Base-by-base conservation (phyloP, 805 yeast species). In the Nakazawaea laoshanensis region DNA sequence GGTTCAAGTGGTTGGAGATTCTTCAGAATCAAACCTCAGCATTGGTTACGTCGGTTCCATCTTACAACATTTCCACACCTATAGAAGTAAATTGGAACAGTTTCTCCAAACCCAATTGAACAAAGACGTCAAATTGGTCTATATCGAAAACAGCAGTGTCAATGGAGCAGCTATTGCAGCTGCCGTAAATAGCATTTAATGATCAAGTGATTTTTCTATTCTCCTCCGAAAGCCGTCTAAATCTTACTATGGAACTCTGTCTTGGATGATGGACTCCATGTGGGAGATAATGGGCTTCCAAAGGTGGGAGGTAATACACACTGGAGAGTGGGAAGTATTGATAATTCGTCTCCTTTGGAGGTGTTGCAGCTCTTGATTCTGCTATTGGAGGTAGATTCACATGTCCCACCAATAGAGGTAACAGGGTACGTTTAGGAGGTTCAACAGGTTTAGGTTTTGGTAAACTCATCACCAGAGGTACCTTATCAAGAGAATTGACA, bases 81-180 rank as follows among this genome's bases (percentile, higher is more conserved):
- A 67, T 43, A 48, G 72, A 33, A 37, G 36, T 32, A 41, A 54
- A 42, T 55, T 57, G 16, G 45, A 48, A 22, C 44, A 55, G 41
- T 16, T 30, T n/a, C 27, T 50, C 12, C 38, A 37, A 2, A 6
- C 12, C 5, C 26, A 28, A 13, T 29, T 22, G 17, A 43, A 48
- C 8, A 51, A 55, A 6, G 34, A 39, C n/a, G 54, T 70, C 11
- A 52, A 53, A 15, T 55, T 71, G 31, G 53, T 49, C 33, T 52
- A 57, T 27, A 52, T 69, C 18, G 63, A 61, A 12, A 58, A 70
- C 40, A 66, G 73, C 33, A 63, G 71, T 11, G 53, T 71, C 7
- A 52, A 69, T 19, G 78, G 78, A 4, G 72, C 75, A 18, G 77
- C 73, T 9, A 63, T 71, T 27, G 70, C 72, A 12, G 74, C 76